phyloP scores from a whole-genome alignment of 768 basidiomycete genomes.

The Fomitopsis serialis region DNA sequence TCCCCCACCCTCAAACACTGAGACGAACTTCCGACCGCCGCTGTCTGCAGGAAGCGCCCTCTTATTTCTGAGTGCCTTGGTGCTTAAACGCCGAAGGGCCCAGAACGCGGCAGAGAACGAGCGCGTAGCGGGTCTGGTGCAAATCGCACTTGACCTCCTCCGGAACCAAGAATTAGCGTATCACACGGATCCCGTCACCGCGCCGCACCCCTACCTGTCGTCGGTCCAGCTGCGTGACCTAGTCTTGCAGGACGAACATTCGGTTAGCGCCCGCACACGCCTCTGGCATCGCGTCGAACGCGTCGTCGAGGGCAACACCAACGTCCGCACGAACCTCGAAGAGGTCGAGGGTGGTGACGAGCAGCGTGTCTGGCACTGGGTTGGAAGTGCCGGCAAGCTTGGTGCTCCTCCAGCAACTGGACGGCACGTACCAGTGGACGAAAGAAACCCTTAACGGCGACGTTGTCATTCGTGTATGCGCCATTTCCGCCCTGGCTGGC shows the following conservation, averaged over 20 bases:
- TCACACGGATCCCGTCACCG: slow-evolving; percentile 73
- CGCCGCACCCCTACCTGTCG: slow-evolving; percentile 72
- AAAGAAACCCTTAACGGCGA: neutral
- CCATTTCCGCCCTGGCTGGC: too few species aligned
- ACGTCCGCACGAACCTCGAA: slow-evolving; percentile 80
- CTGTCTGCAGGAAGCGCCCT: slow-evolving; percentile 15
- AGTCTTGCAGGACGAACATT: slow-evolving; percentile 77
- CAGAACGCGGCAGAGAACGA: slow-evolving; percentile 52
- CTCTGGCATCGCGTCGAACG: slow-evolving; percentile 83
- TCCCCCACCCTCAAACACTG: neutral
- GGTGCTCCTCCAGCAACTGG: slow-evolving; percentile 9
- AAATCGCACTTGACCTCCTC: slow-evolving; percentile 73
- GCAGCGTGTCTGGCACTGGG: slow-evolving; percentile 88
- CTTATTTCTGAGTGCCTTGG: slow-evolving; percentile 14
- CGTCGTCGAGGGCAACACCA: slow-evolving; percentile 86
- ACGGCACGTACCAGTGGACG: neutral
- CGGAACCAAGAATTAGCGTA: slow-evolving; percentile 80
- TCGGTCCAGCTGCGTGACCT: slow-evolving; percentile 86
- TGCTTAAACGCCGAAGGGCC: slow-evolving; percentile 36
- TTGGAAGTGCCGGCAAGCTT: slow-evolving; percentile 42
- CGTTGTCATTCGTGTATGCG: too few species aligned
- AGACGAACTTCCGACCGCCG: neutral
- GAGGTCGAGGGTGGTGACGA: slow-evolving; percentile 85
- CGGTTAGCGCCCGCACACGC: slow-evolving; percentile 53
- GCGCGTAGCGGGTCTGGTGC: slow-evolving; percentile 70